Percentiles rank a stretch among this genome's conserved stretches.
These are phyloP conservation scores for Oryza meridionalis DNA, from an alignment of 176 grass and related monocot genomes.

Conservation along the genomic window DNA sequence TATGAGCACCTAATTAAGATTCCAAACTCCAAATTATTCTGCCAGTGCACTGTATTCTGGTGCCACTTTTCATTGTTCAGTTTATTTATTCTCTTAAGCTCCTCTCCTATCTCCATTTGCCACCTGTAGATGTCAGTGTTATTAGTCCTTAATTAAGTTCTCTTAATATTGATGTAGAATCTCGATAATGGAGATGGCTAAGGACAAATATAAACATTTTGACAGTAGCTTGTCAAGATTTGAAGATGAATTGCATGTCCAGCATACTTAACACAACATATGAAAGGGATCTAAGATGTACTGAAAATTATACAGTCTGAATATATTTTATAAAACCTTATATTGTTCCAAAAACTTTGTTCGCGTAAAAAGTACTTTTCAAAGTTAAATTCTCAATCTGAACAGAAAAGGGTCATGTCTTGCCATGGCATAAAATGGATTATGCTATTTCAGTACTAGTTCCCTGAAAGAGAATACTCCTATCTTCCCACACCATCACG, in stretches of 20 bases:
- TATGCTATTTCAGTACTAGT: background rate
- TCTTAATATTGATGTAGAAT: background rate
- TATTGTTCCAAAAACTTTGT: background rate
- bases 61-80: background rate
- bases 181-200: background rate
- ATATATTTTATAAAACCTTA: background rate
- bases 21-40: background rate
- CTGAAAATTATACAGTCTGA: background rate
- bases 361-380: background rate
- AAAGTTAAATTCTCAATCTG: background rate
- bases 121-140: background rate
- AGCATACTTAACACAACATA: background rate
- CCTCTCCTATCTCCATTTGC: background rate
- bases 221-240: background rate
- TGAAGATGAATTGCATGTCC: background rate
- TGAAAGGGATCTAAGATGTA: background rate
- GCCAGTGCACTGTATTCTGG: background rate
- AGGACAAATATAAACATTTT: background rate
- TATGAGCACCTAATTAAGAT: conserved; percentile 2
- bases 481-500: background rate
- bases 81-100: conserved; percentile 23
- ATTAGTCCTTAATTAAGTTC: background rate
- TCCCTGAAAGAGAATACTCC: background rate
- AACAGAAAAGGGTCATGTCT: background rate
- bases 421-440: background rate